Conservation (phyloP, 106 monocot species). For the Vanilla planifolia region DNA sequence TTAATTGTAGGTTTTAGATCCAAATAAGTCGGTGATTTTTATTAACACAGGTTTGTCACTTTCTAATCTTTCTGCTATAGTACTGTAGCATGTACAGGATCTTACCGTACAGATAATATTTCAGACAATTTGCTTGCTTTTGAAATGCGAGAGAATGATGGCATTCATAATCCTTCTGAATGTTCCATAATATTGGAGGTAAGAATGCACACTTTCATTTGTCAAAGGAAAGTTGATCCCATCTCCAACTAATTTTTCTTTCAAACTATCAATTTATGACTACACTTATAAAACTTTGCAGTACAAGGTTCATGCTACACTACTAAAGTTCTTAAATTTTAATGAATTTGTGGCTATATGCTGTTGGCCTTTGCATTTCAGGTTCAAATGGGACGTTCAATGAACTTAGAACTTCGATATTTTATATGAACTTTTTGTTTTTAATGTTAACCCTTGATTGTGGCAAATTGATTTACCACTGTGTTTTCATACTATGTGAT, state of each 20-base stretch:
- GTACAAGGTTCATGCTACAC: neutral
- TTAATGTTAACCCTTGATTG: too few species aligned
- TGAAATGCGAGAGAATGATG: conserved; percentile 54
- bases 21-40: conserved; percentile 71
- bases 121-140: conserved; percentile 67
- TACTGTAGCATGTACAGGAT: neutral
- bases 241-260: neutral
- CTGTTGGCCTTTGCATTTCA: too few species aligned
- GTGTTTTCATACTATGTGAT: too few species aligned
- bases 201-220: conserved; percentile 2
- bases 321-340: neutral
- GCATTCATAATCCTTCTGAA: conserved; percentile 68
- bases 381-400: too few species aligned
- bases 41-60: conserved; percentile 62
- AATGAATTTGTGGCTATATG: too few species aligned
- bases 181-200: conserved; percentile 73
- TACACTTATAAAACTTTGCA: neutral
- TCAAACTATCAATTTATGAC: neutral
- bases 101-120: conserved; percentile 9
- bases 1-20: conserved; percentile 73
- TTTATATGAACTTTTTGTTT: too few species aligned
- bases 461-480: too few species aligned
- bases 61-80: neutral
- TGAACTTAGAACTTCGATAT: too few species aligned
- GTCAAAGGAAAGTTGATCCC: neutral